These are phyloP conservation scores for Lablab purpureus DNA, from an alignment of 306 rosid species.

Conservation along the genomic window DNA sequence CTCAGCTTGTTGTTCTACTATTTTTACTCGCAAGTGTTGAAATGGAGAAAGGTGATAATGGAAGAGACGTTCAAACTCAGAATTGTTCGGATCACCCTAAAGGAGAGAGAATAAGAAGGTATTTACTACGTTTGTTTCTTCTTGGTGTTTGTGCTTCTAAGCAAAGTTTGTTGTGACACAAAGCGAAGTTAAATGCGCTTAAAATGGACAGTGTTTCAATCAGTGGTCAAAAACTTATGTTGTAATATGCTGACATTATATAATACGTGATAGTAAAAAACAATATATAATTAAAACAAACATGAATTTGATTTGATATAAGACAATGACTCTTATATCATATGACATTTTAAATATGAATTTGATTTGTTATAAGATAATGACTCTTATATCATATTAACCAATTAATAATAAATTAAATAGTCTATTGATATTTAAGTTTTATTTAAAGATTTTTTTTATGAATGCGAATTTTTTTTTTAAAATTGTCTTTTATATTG, in stretches of 20 bases:
- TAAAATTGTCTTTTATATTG: no score
- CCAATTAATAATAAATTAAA: no score
- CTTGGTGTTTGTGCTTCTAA: not conserved
- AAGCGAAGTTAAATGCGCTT: conserved; percentile 53
- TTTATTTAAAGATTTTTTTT: no score
- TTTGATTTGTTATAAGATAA: no score
- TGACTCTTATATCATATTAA: no score
- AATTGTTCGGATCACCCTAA: conserved; percentile 56
- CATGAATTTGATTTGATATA: no score
- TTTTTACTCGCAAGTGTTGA: conserved; percentile 31
- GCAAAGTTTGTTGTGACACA: conserved; percentile 36
- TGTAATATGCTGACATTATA: not conserved
- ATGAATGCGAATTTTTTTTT: no score
- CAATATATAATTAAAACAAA: not conserved
- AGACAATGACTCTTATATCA: no score
- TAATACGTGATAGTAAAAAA: not conserved
- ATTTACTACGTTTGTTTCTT: conserved; percentile 1
- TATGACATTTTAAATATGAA: no score
- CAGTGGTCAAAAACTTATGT: not conserved
- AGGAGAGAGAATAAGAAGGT: not conserved
- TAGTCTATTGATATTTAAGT: no score
- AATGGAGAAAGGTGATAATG: conserved; percentile 37
- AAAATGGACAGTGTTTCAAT: conserved; percentile 29
- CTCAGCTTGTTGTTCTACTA: not conserved
- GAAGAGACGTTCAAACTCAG: conserved; percentile 32